Percentiles rank a stretch among this genome's conserved stretches.
phyloP scores from a whole-genome alignment of 768 basidiomycete genomes.

The Termitomyces sp. region DNA sequence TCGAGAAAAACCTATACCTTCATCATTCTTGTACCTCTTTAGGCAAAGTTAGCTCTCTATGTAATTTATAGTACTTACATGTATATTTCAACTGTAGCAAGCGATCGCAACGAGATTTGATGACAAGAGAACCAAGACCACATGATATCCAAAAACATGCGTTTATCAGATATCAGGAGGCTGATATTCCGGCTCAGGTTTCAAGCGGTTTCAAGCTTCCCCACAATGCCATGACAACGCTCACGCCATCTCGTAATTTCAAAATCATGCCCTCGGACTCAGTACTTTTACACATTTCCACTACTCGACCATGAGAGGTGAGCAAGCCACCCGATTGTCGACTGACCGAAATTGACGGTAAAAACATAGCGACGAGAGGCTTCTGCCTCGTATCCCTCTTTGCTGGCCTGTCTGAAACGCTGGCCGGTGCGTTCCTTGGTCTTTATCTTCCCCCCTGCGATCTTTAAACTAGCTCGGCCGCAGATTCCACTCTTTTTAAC shows the following conservation, averaged over 20 bases:
- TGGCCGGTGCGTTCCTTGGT: conserved; percentile 5
- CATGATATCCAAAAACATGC: background rate
- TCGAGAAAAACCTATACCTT: background rate
- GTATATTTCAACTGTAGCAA: background rate
- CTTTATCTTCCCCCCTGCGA: background rate
- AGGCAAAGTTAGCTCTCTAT: background rate
- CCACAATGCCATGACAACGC: conserved; percentile 7
- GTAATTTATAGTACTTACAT: background rate
- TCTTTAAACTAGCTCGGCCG: background rate
- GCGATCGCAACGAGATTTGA: background rate
- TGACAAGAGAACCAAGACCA: background rate
- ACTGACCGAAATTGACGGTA: background rate
- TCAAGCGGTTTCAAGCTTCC: background rate
- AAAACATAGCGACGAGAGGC: conserved; percentile 5
- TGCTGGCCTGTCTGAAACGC: conserved; percentile 6
- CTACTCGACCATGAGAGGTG: conserved; percentile 7
- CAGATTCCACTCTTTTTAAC: conserved; percentile 11
- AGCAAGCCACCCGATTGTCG: background rate
- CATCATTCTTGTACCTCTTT: too few species aligned
- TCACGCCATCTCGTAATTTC: background rate
- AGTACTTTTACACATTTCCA: background rate
- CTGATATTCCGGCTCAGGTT: background rate
- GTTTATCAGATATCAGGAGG: too few species aligned
- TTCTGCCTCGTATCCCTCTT: conserved; percentile 6
- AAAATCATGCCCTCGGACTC: conserved; percentile 3